Evolutionary conservation across 371 early-diverging fungal species (phyloP), one percentile per base, ranked within the genome.

Genomic region (Syncephalastrum monosporum): DNA sequence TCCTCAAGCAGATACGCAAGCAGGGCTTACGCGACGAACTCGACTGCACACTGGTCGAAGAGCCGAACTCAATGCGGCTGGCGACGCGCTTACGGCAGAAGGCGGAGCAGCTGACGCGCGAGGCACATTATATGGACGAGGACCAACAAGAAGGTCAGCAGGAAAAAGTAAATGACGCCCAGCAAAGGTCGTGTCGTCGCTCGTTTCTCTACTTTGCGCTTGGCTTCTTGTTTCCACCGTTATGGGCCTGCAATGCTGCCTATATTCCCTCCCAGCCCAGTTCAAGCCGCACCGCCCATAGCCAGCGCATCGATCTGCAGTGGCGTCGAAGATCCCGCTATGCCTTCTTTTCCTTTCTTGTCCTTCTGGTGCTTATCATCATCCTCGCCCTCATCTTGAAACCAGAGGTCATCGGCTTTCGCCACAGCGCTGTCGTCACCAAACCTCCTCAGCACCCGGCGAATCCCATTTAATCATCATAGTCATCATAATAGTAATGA

Each of bases 211-310:
- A 53, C 6, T 74, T 74, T 65, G 56, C 60, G 1, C 61, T 61
- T 52, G 75, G 75, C 1, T 74, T 74, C 48, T 17, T 71, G 24
- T 71, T 74, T 29, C 75, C 75, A 5, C 75, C 75, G 2, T 13
- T 68, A 5, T 74, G 75, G 75, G 63, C 71, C 15, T 49, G 67
- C 21, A 69, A 69, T 21, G 66, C 71, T 3, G 17, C 67, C 6
- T 59, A 67, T 44, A 49, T 49, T 4, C 61, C 61, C 24, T 53
- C 59, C 5, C 58, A 51, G 21, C 47, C 43, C 16, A 16, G 19
- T 14, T 33, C 27, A 15, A 25, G 52, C 3, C 29, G 50, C 0
- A 21, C 47, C 42, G 47, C 63, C 2, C 42, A 48, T 8, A 51
- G 57, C n/a, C 63, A 63, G 16, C 48, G 55, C 14, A 42, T 58